phyloP scores from a whole-genome alignment of 2,329 filamentous ascomycete genomes.

The Hymenoscyphus salicellus region DNA sequence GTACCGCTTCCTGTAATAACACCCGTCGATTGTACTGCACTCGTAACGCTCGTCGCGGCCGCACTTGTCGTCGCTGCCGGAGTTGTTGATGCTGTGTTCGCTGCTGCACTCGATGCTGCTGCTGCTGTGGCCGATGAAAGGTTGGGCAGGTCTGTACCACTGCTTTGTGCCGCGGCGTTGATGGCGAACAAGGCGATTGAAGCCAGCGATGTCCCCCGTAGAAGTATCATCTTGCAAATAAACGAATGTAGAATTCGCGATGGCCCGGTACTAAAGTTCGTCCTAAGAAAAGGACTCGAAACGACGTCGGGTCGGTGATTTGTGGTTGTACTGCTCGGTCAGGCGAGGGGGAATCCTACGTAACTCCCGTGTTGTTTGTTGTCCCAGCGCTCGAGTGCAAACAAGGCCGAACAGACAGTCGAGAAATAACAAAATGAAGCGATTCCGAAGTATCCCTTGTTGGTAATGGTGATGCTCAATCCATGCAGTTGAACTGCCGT shows the following conservation, averaged over 20 bases:
- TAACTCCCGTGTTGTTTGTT: conserved; percentile 1
- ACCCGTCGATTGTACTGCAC: conserved; percentile 8
- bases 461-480: neutral
- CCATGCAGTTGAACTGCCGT: conserved; percentile 4
- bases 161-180: conserved; percentile 16
- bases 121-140: conserved; percentile 28
- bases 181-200: conserved; percentile 23
- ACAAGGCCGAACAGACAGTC: neutral
- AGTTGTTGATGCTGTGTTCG: conserved; percentile 21
- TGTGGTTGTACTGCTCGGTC: conserved; percentile 9
- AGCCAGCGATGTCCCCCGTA: conserved; percentile 19
- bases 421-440: neutral
- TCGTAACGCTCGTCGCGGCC: conserved; percentile 1
- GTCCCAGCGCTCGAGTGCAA: neutral
- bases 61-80: conserved; percentile 7
- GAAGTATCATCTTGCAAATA: conserved; percentile 23
- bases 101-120: conserved; percentile 14
- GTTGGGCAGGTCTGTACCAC: conserved; percentile 20
- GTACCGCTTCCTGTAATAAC: conserved; percentile 23
- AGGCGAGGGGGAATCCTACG: conserved; percentile 13
- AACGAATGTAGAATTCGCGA: neutral
- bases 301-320: neutral
- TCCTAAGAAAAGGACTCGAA: neutral
- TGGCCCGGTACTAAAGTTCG: neutral
- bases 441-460: neutral